Evolutionary conservation across 2,329 filamentous ascomycete genomes (phyloP), one percentile per base, ranked within the genome.

Genomic region (Penicillium sp.): DNA sequence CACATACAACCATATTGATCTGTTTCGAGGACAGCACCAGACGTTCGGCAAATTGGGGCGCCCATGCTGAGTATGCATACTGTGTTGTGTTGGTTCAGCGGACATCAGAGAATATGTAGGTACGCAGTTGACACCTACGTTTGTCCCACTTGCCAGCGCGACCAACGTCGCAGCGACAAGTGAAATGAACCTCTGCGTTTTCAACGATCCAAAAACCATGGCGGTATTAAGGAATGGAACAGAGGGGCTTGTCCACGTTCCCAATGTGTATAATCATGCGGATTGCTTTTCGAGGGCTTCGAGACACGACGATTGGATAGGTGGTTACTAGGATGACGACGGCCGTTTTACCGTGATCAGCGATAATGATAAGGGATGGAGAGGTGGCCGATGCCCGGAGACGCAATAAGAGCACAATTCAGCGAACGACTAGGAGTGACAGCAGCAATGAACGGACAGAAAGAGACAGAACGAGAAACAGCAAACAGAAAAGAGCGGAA

Each of bases 51-150:
- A 97, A 97, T 74, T 97, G 92, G 20, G 94, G 94, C 14, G 90
- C 91, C 92, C 94, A 99, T 74, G 93, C 93, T 55, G 91, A 97
- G 75, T 97, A 99, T 69, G 92, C 93, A 83, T 99, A 97, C 91
- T 97, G 68, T 50, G 52, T 16, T 35, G 33, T 49, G 47, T 50
- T 42, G 33, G 52, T 55, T 47, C 18, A 45, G 26, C 18, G 33
- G 28, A 47, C 47, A 30, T 23, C 47, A 38, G 33, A 55, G 47
- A 18, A 3, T 26, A 14, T 21, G n/a, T 14, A 33, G 46, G 14
- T 16, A 33, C 21, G 33, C 11, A 33, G 33, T 35, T 26, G 28
- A 50, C 46, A 56, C 57, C 40, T 75, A 95, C 91, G 73, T 97
- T 97, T 61, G 92, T 96, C 60, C 94, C 94, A 72, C 92, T 96